Evolutionary conservation across 139 green algal genomes (phyloP).

Genomic region (Volvox africanus): DNA sequence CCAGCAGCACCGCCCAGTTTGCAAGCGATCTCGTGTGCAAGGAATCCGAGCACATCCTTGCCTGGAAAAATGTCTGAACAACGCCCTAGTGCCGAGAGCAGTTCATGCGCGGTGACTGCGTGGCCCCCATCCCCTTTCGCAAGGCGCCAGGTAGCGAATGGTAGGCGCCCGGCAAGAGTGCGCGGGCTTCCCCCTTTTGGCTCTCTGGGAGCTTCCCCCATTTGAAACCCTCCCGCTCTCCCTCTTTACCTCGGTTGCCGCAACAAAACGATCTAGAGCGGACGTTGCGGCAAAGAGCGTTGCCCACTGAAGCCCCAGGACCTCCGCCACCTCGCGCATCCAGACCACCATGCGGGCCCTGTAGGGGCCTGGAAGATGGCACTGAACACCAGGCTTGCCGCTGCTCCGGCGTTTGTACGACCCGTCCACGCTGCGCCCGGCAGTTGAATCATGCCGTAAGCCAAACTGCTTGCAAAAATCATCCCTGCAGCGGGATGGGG

Average conservation of each 20-base stretch:
- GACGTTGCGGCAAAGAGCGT: neutral
- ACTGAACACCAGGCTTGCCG: too few relatives aligned
- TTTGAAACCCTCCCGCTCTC: neutral
- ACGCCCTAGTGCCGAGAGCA: too few relatives aligned
- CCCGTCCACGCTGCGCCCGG: neutral
- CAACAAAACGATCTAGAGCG: conserved; percentile 4
- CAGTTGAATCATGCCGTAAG: neutral
- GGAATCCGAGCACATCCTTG: too few relatives aligned
- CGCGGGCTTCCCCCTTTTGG: neutral
- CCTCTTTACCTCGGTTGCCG: neutral
- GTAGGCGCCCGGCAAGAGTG: neutral
- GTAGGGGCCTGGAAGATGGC: neutral
- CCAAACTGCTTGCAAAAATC: conserved; percentile 11
- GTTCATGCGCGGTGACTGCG: too few relatives aligned
- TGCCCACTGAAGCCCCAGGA: neutral
- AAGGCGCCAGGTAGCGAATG: too few relatives aligned
- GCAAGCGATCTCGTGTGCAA: too few relatives aligned
- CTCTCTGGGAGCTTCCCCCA: neutral
- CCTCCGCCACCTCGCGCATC: conserved; percentile 12
- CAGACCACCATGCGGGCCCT: neutral
- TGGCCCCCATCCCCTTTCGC: too few relatives aligned
- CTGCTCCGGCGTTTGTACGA: neutral
- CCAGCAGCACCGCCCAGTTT: too few relatives aligned
- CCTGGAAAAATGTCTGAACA: too few relatives aligned
- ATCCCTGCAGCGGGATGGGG: neutral